A percentile compares a stretch with the other conserved stretches of the same genome.
phyloP scores from a whole-genome alignment of 352 stramenopile species.

The Globisporangium megalacanthum region DNA sequence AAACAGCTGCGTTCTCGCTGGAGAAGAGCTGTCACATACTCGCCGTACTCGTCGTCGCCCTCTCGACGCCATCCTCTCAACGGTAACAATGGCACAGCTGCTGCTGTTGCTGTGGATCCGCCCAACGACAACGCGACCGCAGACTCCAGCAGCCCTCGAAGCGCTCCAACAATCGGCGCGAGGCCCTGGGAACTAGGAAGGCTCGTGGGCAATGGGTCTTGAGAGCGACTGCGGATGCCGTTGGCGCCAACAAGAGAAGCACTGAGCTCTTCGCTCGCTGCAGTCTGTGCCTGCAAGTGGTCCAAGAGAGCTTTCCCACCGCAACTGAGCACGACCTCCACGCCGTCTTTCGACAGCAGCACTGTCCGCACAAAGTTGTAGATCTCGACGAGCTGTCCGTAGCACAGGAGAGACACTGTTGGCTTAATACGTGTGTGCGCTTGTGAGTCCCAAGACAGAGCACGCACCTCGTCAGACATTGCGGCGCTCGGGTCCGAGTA shows the following conservation, averaged over 20 bases:
- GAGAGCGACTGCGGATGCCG: background rate
- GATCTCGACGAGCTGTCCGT: slow-evolving; percentile 40
- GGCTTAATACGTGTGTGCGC: background rate
- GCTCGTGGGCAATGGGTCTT: background rate
- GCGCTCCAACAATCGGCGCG: background rate
- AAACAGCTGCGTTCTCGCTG: slow-evolving; percentile 22
- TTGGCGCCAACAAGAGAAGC: too few relatives aligned
- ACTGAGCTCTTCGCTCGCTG: background rate
- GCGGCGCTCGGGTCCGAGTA: slow-evolving; percentile 6
- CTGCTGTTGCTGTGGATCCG: background rate
- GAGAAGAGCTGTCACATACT: slow-evolving; percentile 26
- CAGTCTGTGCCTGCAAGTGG: slow-evolving; percentile 10
- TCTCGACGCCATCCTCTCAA: slow-evolving; percentile 2
- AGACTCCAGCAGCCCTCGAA: slow-evolving; percentile 26
- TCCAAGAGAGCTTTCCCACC: slow-evolving; percentile 38
- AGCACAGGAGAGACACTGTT: background rate
- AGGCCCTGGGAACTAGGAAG: background rate
- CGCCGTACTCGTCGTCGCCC: slow-evolving; percentile 29
- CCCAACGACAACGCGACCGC: slow-evolving; percentile 2
- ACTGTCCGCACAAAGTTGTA: slow-evolving; percentile 63
- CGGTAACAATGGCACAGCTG: background rate
- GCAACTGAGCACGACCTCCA: slow-evolving; percentile 40
- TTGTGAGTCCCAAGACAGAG: background rate
- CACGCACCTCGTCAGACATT: slow-evolving; percentile 7
- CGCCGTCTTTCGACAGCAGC: slow-evolving; percentile 38